Base-by-base conservation (phyloP, 257 asterid genomes). In the Mentha longifolia region DNA sequence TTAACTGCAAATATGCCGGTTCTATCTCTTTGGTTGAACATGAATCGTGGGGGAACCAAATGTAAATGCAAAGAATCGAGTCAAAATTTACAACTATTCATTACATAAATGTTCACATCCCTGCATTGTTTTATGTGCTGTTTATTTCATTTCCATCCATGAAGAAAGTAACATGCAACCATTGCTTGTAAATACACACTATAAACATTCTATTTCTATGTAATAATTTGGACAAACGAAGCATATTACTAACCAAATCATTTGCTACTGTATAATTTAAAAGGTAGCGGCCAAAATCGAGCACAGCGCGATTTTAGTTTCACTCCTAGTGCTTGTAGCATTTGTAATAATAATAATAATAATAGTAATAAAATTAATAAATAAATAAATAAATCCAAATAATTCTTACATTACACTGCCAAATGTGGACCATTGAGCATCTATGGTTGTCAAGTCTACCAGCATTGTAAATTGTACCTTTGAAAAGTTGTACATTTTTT, bases 41-140 rank as follows among this genome's bases (percentile, higher is more conserved):
- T 20, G 70, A 79, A 61, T 75, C 25, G 25, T 22, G 57, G 77
- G 77, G 50, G 31, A 47, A 56, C 74, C 73, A 76, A 73, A 51
- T 74, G 78, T 61, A 81, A 78, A 81, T 79, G 78, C 85, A 68
- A 19, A 74, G 72, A 76, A 82, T 76, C 68, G 51, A 61, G 86
- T 84, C 82, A 80, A 80, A 58, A 1, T 17, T 79, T 28, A 54
- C 81, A 75, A 76, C 81, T 58, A 61, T 76, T 68, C 51, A 74
- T 61, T 66, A 74, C 79, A 70, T 63, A 16, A 52, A 42, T 58
- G 63, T 57, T 4, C 6, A 22, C 41, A 65, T 37, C 74, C 71
- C 56, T 51, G 65, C 72, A 71, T 56, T 62, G 56, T 55, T 46
- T 30, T 63, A 50, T 41, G 16, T 25, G 13, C 10, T 51, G n/a